Evolutionary conservation across 352 stramenopile genomes (phyloP), one percentile per base, ranked within the genome.

Genomic region (Phytophthora pistaciae): DNA sequence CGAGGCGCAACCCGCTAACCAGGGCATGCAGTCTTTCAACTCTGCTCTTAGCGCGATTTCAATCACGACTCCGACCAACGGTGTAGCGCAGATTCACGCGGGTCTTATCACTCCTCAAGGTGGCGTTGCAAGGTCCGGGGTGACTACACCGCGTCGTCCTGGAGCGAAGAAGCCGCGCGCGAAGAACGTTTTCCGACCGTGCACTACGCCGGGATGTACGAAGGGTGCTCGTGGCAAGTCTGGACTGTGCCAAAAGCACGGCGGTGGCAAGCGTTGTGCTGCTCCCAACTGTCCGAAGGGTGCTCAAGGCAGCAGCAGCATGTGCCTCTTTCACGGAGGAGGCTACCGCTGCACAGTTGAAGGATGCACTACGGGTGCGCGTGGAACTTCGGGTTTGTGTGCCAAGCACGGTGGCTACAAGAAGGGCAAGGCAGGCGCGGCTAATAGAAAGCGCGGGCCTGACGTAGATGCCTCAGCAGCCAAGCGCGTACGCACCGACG

Each of bases 321-420:
- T 85, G 70, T 95, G 88, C 64, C 74, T 95, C 10, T 93, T 93
- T 66, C 91, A 97, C 58, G 91, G 91, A 55, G 91, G 90, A 8
- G 91, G 88, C 50, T 94, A 95, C 49, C 90, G 91, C 21, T 97
- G 91, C 68, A 94, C 80, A 1, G 69, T 92, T 6, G 74, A 84
- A 3, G 85, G 85, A 29, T 97, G 90, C 63, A 81, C 49, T 25
- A 97, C 92, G 3, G 88, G 88, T 21, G 88, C 87, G 25, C 84
- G 89, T 21, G 87, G 90, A 31, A 91, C 85, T 3, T 94, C 85
- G 16, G 87, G 87, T 0, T 72, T 95, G 9, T 95, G 85, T 72
- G 87, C 87, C 20, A 95, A 91, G 61, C 87, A 95, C 70, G 88
- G 85, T 44, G 91, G 91, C 53, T 93, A 93, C 77, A 93, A 92